These are phyloP conservation scores for Chalara sp. DNA, from an alignment of 2,329 filamentous ascomycete genomes.

Conservation along the genomic window DNA sequence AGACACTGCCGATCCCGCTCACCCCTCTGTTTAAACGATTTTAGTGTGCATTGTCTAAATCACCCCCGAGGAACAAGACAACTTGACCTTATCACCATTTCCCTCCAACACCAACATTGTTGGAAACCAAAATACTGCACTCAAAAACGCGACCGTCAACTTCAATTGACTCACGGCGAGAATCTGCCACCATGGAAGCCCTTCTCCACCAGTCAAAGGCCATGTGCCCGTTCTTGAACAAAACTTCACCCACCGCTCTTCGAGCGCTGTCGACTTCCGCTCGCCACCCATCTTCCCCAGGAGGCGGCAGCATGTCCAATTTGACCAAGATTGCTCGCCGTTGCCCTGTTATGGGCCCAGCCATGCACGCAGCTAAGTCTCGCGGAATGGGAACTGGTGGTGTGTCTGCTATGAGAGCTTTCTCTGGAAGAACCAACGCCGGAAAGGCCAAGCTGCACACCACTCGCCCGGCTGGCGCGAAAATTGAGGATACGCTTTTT, in stretches of 20 bases:
- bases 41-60: no score
- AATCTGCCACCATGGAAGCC: constrained; percentile 65
- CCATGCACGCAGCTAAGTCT: constrained; percentile 66
- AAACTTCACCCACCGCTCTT: constrained; percentile 84
- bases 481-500: constrained; percentile 54
- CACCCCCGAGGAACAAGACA: no score
- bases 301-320: constrained; percentile 93
- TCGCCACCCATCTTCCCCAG: constrained; percentile 52
- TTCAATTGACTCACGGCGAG: no score
- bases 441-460: constrained; percentile 76
- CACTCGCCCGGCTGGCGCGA: constrained; percentile 68
- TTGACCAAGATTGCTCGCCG: constrained; percentile 88
- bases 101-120: no score
- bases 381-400: constrained; percentile 34
- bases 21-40: no score
- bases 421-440: constrained; percentile 43
- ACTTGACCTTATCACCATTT: no score
- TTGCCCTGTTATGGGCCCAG: constrained; percentile 96
- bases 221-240: constrained; percentile 96
- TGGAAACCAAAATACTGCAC: no score
- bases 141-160: no score
- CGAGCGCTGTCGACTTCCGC: constrained; percentile 75
- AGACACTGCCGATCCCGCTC: no score
- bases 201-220: constrained; percentile 91
- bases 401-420: constrained; percentile 41